phyloP scores from a whole-genome alignment of 1,284 basidiomycete genomes.

The Ustilago xerochloae region DNA sequence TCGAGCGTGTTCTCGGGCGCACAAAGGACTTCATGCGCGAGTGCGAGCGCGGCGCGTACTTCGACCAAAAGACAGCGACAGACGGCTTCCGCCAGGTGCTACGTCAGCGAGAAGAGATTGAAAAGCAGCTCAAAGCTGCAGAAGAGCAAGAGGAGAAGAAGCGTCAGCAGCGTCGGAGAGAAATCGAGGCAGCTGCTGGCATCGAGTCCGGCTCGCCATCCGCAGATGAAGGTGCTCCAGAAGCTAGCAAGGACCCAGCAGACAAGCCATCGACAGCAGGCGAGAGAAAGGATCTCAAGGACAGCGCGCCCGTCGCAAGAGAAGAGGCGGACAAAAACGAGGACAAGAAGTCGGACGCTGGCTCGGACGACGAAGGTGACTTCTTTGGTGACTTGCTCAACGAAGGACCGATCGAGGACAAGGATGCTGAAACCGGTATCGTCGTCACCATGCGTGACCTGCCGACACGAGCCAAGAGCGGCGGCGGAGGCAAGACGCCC shows the following conservation, averaged over 20 bases:
- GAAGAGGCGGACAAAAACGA: slow-evolving; percentile 1
- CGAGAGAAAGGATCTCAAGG: neutral
- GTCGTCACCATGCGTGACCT: slow-evolving; percentile 45
- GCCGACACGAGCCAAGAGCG: slow-evolving; percentile 55
- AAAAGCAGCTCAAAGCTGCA: slow-evolving; percentile 47
- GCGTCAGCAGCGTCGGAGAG: slow-evolving; percentile 70
- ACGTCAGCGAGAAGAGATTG: slow-evolving; percentile 49
- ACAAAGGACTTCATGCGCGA: slow-evolving; percentile 57
- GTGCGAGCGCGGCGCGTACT: slow-evolving; percentile 55
- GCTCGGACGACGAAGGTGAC: slow-evolving; percentile 71
- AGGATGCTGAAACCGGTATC: slow-evolving; percentile 44
- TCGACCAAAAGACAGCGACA: slow-evolving; percentile 51
- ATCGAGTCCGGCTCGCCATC: slow-evolving; percentile 6
- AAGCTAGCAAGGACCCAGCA: neutral
- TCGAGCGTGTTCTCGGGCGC: slow-evolving; percentile 39
- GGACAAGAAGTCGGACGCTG: slow-evolving; percentile 15
- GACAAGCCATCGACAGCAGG: neutral
- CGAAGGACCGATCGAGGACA: slow-evolving; percentile 79
- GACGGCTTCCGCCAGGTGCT: slow-evolving; percentile 53
- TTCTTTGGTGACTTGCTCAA: slow-evolving; percentile 83
- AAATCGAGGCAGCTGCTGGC: slow-evolving; percentile 70
- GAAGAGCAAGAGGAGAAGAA: slow-evolving; percentile 50
- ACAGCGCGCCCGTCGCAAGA: neutral
- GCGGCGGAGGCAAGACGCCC: slow-evolving; percentile 57
- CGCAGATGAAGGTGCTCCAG: neutral